phyloP scores from a whole-genome alignment of 805 yeast genomes.

The Metschnikowia vanudenii region DNA sequence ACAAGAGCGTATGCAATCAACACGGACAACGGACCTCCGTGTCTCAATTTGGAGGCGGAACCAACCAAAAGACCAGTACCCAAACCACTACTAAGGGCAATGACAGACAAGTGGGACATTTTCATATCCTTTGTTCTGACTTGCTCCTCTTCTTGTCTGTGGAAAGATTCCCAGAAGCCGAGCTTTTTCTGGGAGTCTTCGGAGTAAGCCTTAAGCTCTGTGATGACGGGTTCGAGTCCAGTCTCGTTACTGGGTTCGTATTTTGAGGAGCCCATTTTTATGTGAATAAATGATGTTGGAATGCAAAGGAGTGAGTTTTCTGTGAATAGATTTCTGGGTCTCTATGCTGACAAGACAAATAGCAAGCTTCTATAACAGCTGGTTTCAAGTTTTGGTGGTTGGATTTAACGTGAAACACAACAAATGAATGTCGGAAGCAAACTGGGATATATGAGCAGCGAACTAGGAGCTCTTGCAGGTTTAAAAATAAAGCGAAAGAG shows the following conservation, averaged over 20 bases:
- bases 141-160: conserved; percentile 14
- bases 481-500: too few species aligned
- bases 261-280: conserved; percentile 7
- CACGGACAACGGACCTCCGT: conserved; percentile 27
- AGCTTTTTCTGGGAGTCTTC: conserved; percentile 4
- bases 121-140: conserved; percentile 17
- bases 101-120: conserved; percentile 31
- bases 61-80: conserved; percentile 47
- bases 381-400: too few species aligned
- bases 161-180: conserved; percentile 19
- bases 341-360: too few species aligned
- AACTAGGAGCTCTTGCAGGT: too few species aligned
- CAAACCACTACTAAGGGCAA: conserved; percentile 37
- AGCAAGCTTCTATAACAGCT: too few species aligned
- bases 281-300: too few species aligned
- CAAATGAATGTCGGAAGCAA: too few species aligned
- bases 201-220: conserved; percentile 15
- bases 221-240: conserved; percentile 19
- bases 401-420: too few species aligned
- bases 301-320: too few species aligned
- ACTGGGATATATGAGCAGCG: too few species aligned
- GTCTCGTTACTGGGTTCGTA: conserved; percentile 9
- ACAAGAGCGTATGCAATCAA: conserved; percentile 26
- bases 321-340: too few species aligned
- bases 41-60: conserved; percentile 29